Evolutionary conservation across 2,329 filamentous ascomycete genomes (phyloP).

Genomic region (Lasiodiplodia citricola): DNA sequence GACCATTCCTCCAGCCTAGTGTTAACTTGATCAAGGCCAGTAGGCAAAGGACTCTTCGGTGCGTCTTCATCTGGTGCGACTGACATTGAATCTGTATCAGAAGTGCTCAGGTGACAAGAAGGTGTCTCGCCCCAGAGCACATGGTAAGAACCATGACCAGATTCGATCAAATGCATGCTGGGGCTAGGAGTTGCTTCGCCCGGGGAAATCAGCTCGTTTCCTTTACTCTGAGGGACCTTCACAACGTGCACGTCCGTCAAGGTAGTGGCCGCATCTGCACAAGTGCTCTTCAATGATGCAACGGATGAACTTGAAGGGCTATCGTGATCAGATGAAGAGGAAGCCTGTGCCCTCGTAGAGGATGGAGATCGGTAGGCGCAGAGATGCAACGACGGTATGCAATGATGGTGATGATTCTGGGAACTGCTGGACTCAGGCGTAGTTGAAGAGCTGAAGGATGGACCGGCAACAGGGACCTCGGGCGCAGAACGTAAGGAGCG

Average conservation of each 20-base stretch:
- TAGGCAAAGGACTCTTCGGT: slow-evolving; percentile 31
- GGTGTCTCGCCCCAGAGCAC: slow-evolving; percentile 39
- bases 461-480: neutral
- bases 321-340: neutral
- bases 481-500: slow-evolving; percentile 9
- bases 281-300: slow-evolving; percentile 31
- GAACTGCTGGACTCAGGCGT: neutral
- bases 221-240: slow-evolving; percentile 33
- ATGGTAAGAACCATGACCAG: slow-evolving; percentile 36
- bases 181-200: slow-evolving; percentile 34
- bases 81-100: neutral
- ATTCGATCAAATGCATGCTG: slow-evolving; percentile 41
- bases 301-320: slow-evolving; percentile 3
- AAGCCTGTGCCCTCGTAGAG: neutral
- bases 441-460: neutral
- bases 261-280: slow-evolving; percentile 38
- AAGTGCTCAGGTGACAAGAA: slow-evolving; percentile 28
- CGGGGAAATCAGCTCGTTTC: neutral
- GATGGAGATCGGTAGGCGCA: neutral
- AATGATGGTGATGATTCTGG: neutral
- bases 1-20: slow-evolving; percentile 40
- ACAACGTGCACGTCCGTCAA: slow-evolving; percentile 43
- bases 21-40: slow-evolving; percentile 39
- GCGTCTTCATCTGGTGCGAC: slow-evolving; percentile 30
- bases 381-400: neutral